These are phyloP conservation scores for Leccinum pellstonianum DNA, from an alignment of 768 basidiomycete genomes.

Conservation along the genomic window DNA sequence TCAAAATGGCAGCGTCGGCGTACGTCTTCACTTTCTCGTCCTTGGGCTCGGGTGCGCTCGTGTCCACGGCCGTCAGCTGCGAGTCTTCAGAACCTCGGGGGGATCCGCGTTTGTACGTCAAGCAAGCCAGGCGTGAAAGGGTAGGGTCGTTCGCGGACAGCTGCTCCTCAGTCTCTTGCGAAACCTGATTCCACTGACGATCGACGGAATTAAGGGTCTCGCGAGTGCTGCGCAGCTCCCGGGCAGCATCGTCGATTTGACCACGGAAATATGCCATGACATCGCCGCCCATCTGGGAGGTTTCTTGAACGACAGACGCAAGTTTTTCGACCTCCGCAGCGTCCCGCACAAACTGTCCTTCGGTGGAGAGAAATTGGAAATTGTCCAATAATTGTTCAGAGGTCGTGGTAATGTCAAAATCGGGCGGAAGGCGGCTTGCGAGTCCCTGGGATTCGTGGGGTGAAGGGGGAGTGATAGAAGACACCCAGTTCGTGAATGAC, in stretches of 20 bases:
- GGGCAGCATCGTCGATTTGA: constrained; percentile 50
- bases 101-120: constrained; percentile 32
- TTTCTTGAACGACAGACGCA: constrained; percentile 46
- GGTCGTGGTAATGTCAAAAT: constrained; percentile 46
- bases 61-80: constrained; percentile 48
- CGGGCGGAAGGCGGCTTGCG: constrained; percentile 37
- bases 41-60: constrained; percentile 16
- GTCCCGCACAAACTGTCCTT: constrained; percentile 38
- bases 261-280: constrained; percentile 52
- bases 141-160: constrained; percentile 19
- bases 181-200: constrained; percentile 43
- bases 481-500: constrained; percentile 40
- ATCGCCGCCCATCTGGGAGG: constrained; percentile 43
- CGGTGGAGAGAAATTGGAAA: constrained; percentile 49
- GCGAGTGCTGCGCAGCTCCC: constrained; percentile 49
- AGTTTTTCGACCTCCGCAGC: constrained; percentile 43
- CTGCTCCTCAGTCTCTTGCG: constrained; percentile 46
- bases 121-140: constrained; percentile 8
- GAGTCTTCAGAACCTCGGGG: constrained; percentile 70
- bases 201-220: constrained; percentile 45
- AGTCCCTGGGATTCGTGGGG: constrained; percentile 30
- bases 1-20: constrained; percentile 21
- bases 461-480: constrained; percentile 17
- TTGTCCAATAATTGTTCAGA: constrained; percentile 52
- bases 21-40: constrained; percentile 18